Evolutionary conservation across 148 eudicot genomes (phyloP), one percentile per base, ranked within the genome.

Genomic region (Chenopodium berlandieri): DNA sequence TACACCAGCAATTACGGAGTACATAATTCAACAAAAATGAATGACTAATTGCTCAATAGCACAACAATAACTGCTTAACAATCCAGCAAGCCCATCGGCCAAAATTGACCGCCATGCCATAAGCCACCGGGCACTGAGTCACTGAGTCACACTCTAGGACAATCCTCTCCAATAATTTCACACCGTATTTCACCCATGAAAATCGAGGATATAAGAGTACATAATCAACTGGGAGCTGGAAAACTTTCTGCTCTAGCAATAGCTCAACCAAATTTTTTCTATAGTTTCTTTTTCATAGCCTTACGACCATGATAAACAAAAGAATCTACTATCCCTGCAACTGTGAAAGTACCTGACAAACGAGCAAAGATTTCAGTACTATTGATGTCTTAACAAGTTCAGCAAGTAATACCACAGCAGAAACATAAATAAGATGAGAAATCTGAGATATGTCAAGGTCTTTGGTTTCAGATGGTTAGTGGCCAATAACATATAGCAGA

Each of bases 321-420:
- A n/a, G 97, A 88, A 76, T 94, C 98, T 63, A 93, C 85, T 75
- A 94, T 91, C 9, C 98, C 98, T 1, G 97, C 92, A 62, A 94
- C 93, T 4, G 98, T 89, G 73, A 93, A 94, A 46, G 87, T 82
- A 81, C 98, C 98, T 94, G 94, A 73, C 27, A 79, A 34, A 70
- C 64, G 72, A 74, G 34, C 75, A 58, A 2, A 71, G 5, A 23
- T 47, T n/a, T 48, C 76, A 73, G 31, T 48, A 73, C 58, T 23
- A 23, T 13, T 9, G 34, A 23, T 22, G 40, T 48, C 75, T 46
- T 72, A n/a, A 19, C 27, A 1, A n/a, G 16, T 72, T 44, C 30
- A 46, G 25, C 40, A 20, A 71, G 75, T 11, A 72, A 27, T 1
- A 67, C 19, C 23, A 22, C 22, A 37, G 47, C 27, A 23, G 31